Conservation (phyloP, 495 filamentous ascomycete genomes). For the Tuber indicum region DNA sequence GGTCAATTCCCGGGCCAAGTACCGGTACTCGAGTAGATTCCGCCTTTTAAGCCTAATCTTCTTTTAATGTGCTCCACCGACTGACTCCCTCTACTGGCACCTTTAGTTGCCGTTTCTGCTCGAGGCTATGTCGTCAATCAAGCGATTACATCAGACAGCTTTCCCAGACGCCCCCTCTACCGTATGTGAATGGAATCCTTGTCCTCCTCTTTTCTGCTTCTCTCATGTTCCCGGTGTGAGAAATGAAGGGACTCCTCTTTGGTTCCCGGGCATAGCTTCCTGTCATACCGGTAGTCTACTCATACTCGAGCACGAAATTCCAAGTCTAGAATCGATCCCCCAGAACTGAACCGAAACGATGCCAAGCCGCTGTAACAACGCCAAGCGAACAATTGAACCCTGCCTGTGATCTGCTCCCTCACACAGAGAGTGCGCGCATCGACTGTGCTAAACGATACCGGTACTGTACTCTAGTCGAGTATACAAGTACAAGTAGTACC, state of each 20-base stretch:
- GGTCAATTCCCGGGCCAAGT: not conserved
- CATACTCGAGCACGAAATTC: not conserved
- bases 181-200: not conserved
- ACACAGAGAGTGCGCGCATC: not conserved
- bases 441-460: not conserved
- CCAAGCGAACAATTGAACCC: not conserved
- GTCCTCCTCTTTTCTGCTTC: no score
- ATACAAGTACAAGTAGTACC: no score
- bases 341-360: not conserved
- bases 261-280: not conserved
- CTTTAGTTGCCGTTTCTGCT: not conserved
- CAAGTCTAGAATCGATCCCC: not conserved
- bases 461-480: not conserved
- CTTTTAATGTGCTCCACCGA: not conserved
- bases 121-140: not conserved
- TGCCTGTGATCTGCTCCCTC: not conserved
- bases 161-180: not conserved
- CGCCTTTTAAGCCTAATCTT: not conserved
- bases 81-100: not conserved
- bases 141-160: not conserved
- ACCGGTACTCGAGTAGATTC: not conserved
- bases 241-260: not conserved
- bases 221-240: not conserved
- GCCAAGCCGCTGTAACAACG: not conserved
- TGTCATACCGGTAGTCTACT: not conserved